A percentile compares a stretch with the other conserved stretches of the same genome.
Conservation (phyloP, 169 alveolate genomes). For the Plasmodium coatneyi region DNA sequence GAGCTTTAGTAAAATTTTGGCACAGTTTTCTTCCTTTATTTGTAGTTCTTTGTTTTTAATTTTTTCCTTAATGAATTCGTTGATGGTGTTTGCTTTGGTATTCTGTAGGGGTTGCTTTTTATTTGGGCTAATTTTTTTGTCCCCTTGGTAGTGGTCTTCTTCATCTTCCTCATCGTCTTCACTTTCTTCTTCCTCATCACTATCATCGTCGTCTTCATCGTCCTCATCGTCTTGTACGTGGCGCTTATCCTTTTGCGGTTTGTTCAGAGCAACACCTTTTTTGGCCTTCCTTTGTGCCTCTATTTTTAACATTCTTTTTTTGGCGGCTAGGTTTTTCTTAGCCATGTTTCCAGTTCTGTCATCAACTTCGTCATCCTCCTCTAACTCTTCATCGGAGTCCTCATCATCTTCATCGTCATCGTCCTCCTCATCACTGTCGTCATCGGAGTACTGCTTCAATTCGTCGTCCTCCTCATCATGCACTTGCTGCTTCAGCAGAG, state of each 20-base stretch:
- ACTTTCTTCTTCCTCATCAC: no score
- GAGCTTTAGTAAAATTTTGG: conserved; percentile 57
- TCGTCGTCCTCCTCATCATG: conserved; percentile 76
- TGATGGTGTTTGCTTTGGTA: conserved; percentile 25
- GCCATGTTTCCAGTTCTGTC: background rate
- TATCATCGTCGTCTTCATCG: conserved; percentile 44
- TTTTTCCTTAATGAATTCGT: conserved; percentile 65
- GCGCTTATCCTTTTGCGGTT: conserved; percentile 5
- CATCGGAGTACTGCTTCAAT: conserved; percentile 71
- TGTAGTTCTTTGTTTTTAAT: conserved; percentile 69
- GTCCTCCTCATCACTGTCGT: conserved; percentile 29
- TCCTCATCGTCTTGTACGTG: conserved; percentile 26
- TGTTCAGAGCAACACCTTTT: conserved; percentile 21
- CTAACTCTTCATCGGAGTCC: background rate
- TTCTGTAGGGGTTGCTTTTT: conserved; percentile 39
- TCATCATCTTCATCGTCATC: conserved; percentile 22
- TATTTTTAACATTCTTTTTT: conserved; percentile 39
- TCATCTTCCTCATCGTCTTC: conserved; percentile 72
- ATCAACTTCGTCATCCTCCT: background rate
- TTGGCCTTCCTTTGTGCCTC: conserved; percentile 20
- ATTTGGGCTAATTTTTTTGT: background rate
- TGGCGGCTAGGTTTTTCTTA: background rate
- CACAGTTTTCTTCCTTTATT: conserved; percentile 71
- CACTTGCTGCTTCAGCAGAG: conserved; percentile 67
- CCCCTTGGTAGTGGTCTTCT: conserved; percentile 47